phyloP scores from a whole-genome alignment of 352 stramenopile genomes.

The Globisporangium ultimum region DNA sequence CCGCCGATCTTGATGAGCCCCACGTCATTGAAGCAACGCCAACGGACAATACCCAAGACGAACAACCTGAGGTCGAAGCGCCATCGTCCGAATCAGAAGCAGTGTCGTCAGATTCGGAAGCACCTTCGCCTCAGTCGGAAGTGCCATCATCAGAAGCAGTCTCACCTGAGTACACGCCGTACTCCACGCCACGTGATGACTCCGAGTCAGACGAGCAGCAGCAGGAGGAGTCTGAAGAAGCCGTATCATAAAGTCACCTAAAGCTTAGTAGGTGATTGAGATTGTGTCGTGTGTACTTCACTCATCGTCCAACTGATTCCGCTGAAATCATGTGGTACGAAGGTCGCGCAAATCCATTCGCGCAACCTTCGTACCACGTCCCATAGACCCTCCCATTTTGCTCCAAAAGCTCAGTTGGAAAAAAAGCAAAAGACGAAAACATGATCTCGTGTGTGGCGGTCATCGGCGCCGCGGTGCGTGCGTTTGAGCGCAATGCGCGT shows the following conservation, averaged over 20 bases:
- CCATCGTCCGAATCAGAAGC: not conserved
- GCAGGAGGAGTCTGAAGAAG: not conserved
- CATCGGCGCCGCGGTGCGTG: constrained; percentile 71
- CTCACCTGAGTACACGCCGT: constrained; percentile 1
- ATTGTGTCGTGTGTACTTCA: no score
- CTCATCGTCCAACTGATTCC: not conserved
- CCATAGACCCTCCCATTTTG: not conserved
- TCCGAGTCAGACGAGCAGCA: constrained; percentile 4
- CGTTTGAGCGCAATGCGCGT: not conserved
- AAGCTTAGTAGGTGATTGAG: constrained; percentile 3
- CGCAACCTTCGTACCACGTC: constrained; percentile 6
- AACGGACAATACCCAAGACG: no score
- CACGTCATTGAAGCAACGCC: not conserved
- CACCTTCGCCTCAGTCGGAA: not conserved
- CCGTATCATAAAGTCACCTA: not conserved
- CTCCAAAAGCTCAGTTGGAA: not conserved
- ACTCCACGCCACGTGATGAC: constrained; percentile 5
- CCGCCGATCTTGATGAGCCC: not conserved
- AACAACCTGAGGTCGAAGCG: no score
- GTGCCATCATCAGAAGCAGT: not conserved
- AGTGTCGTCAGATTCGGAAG: not conserved
- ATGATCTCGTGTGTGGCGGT: constrained; percentile 86
- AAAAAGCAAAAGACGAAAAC: not conserved
- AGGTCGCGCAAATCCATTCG: not conserved
- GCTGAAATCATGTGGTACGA: no score